Conservation (phyloP, 305 asterid species). For the Caryopteris hybrid region DNA sequence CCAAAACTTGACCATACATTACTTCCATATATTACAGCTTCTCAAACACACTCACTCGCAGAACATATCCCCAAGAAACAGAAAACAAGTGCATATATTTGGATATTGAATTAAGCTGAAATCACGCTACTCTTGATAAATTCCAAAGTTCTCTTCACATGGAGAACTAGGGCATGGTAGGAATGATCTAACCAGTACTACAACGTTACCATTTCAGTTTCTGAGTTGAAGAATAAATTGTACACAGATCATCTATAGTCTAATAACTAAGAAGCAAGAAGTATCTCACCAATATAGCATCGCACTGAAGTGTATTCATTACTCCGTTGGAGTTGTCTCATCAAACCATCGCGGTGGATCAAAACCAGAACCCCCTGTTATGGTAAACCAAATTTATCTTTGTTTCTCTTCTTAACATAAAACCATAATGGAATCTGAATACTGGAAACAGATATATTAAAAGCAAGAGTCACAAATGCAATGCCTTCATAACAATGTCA, state of each 20-base stretch:
- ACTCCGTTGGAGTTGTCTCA: conserved; percentile 52
- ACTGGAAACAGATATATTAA: background rate
- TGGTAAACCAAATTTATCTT: background rate
- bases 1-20: no score
- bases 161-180: no score
- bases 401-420: background rate
- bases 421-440: background rate
- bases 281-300: conserved; percentile 10
- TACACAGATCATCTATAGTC: background rate
- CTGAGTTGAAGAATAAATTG: background rate
- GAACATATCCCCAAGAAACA: no score
- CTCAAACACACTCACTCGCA: no score
- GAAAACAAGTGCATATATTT: no score
- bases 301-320: conserved; percentile 26
- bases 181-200: background rate
- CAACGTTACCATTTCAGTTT: background rate
- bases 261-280: background rate
- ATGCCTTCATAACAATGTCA: background rate
- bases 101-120: no score
- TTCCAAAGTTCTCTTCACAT: no score
- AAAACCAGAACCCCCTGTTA: conserved; percentile 83
- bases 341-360: conserved; percentile 97
- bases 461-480: background rate
- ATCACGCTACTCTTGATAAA: no score
- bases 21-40: no score